phyloP scores from a whole-genome alignment of 2,329 filamentous ascomycete genomes.

The Bretziella fagacearum region DNA sequence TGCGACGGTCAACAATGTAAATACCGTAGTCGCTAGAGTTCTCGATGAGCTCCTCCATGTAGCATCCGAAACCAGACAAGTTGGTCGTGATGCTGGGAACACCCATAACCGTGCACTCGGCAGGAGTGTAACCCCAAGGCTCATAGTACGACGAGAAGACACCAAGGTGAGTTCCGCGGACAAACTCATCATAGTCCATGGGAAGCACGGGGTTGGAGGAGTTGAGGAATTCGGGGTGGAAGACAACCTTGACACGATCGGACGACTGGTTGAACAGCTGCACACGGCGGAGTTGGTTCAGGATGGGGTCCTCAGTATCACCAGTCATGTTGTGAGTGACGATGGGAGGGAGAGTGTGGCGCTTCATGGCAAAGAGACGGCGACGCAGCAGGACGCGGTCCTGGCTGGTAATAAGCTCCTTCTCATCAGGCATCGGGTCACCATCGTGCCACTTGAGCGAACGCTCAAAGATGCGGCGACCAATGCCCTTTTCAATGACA shows the following conservation, averaged over 20 bases:
- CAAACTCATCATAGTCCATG: conserved; percentile 96
- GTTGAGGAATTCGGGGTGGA: conserved; percentile 96
- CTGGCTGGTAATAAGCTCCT: conserved; percentile 80
- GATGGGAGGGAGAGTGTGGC: conserved; percentile 75
- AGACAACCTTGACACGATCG: conserved; percentile 92
- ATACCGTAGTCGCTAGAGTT: conserved; percentile 97
- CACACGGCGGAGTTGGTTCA: conserved; percentile 90
- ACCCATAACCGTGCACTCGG: conserved; percentile 97
- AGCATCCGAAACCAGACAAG: conserved; percentile 92
- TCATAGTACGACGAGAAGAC: conserved; percentile 98
- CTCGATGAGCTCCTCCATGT: conserved; percentile 98
- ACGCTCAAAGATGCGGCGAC: conserved; percentile 84
- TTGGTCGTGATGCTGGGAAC: conserved; percentile 98
- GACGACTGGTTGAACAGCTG: conserved; percentile 92
- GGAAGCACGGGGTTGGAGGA: conserved; percentile 89
- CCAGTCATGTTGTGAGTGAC: conserved; percentile 99
- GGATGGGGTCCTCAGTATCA: conserved; percentile 77
- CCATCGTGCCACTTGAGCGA: conserved; percentile 93
- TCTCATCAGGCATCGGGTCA: conserved; percentile 83
- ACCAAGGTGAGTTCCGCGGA: conserved; percentile 87
- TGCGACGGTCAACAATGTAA: conserved; percentile 91
- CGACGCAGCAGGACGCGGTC: conserved; percentile 86
- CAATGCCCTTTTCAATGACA: conserved; percentile 82
- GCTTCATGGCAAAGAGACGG: conserved; percentile 91
- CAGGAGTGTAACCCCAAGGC: conserved; percentile 96